phyloP scores from a whole-genome alignment of 768 basidiomycete genomes.

The Tremella fuciformis region DNA sequence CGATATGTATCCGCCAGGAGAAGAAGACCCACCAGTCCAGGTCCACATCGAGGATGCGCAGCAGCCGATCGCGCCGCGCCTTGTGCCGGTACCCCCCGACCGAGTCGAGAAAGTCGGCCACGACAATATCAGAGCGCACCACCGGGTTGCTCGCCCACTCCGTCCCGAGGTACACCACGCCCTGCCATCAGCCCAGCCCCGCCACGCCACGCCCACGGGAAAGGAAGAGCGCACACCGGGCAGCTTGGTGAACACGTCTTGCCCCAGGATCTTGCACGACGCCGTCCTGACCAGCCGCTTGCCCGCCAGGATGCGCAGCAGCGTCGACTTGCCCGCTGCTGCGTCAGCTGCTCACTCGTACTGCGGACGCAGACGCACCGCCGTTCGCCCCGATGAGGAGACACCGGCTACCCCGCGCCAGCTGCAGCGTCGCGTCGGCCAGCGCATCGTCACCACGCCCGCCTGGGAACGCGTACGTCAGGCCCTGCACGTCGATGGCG shows the following conservation, averaged over 20 bases:
- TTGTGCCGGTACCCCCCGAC: constrained; percentile 95
- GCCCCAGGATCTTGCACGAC: constrained; percentile 68
- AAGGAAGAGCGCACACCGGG: constrained; percentile 55
- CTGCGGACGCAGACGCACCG: constrained; percentile 58
- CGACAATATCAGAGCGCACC: constrained; percentile 85
- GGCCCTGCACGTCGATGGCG: constrained; percentile 3
- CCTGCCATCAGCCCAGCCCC: constrained; percentile 45
- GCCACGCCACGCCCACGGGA: background rate
- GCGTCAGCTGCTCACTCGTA: background rate
- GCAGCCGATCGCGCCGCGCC: constrained; percentile 74
- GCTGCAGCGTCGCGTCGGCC: constrained; percentile 61
- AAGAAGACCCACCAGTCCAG: constrained; percentile 62
- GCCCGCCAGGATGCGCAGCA: constrained; percentile 89
- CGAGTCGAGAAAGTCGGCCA: constrained; percentile 92
- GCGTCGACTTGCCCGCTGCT: constrained; percentile 82
- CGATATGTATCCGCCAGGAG: background rate
- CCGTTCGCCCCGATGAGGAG: constrained; percentile 92
- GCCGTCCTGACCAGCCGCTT: constrained; percentile 71
- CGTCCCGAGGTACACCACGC: constrained; percentile 84
- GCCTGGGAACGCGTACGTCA: constrained; percentile 9
- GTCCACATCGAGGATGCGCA: constrained; percentile 92
- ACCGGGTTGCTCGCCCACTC: constrained; percentile 99
- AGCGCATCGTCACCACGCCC: constrained; percentile 51
- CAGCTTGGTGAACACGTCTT: constrained; percentile 85
- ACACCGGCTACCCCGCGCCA: constrained; percentile 74